Conservation (phyloP, 176 grass and related monocot species). For the Pontederia crassipes region DNA sequence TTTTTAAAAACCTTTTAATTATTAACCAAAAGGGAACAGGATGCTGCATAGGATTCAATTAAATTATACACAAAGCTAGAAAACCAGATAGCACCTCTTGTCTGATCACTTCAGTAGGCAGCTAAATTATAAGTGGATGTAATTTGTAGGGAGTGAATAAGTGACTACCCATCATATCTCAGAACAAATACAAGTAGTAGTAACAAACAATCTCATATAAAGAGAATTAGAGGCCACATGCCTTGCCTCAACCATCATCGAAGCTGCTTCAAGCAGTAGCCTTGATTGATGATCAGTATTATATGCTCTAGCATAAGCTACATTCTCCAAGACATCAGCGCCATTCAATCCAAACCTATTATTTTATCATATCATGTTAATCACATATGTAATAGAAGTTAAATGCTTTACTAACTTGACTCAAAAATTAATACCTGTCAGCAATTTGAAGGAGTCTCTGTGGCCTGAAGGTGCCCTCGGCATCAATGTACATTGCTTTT, state of each 20-base stretch:
- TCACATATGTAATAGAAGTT: not conserved
- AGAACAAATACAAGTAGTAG: too few relatives aligned
- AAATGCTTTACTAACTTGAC: not conserved
- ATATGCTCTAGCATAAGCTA: constrained; percentile 90
- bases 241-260: constrained; percentile 95
- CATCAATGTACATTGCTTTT: constrained; percentile 88
- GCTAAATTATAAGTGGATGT: too few relatives aligned
- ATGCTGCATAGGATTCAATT: too few relatives aligned
- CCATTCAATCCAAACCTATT: constrained; percentile 87
- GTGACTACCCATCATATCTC: too few relatives aligned
- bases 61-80: too few relatives aligned
- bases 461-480: constrained; percentile 86
- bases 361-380: constrained; percentile 13
- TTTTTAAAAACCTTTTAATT: too few relatives aligned
- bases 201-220: too few relatives aligned
- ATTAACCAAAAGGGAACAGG: too few relatives aligned
- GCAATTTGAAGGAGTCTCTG: constrained; percentile 90
- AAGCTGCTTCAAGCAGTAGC: constrained; percentile 80
- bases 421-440: constrained; percentile 38
- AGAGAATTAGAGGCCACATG: constrained; percentile 5
- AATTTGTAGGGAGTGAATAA: too few relatives aligned
- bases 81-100: too few relatives aligned
- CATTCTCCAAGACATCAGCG: constrained; percentile 90
- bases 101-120: too few relatives aligned
- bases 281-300: constrained; percentile 89